Evolutionary conservation across 371 early-diverging fungal species (phyloP), one percentile per base, ranked within the genome.

Genomic region (Lichtheimia ramosa): DNA sequence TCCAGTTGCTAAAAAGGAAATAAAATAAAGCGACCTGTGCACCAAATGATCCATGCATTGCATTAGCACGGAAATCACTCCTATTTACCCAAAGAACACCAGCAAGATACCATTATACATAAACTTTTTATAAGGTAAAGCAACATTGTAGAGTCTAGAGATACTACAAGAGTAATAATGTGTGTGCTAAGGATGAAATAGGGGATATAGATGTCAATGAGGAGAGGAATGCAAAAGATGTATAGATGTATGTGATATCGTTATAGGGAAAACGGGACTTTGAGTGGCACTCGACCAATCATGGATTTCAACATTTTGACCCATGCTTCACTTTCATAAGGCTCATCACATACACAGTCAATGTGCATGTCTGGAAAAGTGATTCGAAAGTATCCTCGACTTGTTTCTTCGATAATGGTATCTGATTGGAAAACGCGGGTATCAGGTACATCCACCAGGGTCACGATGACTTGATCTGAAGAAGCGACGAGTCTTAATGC

Each of bases 321-420:
- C 74, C 74, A 77, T 28, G 66, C 72, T 52, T 77, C 77, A 51
- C 72, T 72, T 53, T 77, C 73, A 2, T 68, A 51, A 6, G 66
- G 62, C 34, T 64, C 51, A 48, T 77, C 77, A 55, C 74, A 64
- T 0, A 74, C 70, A 48, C 74, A 74, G 43, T 77, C 74, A 12
- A 77, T 20, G 59, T 74, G 58, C n/a, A 64, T 71, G 16, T 77
- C 72, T 28, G 70, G 49, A 54, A 77, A 77, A 0, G 65, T 57
- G 13, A 74, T 28, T n/a, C 77, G 53, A 53, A 77, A 77, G 34
- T 73, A 77, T 4, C 77, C 77, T 25, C 68, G 69, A 14, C 62
- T 48, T 15, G 69, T 66, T n/a, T 65, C 62, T 16, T 55, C 56
- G 2, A 55, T 43, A n/a, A 55, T 55, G 13, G 43, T 43, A 12